Percentiles rank a stretch among this genome's conserved stretches.
These are phyloP conservation scores for Ustulina deusta DNA, from an alignment of 2,329 filamentous ascomycete genomes.

Conservation along the genomic window DNA sequence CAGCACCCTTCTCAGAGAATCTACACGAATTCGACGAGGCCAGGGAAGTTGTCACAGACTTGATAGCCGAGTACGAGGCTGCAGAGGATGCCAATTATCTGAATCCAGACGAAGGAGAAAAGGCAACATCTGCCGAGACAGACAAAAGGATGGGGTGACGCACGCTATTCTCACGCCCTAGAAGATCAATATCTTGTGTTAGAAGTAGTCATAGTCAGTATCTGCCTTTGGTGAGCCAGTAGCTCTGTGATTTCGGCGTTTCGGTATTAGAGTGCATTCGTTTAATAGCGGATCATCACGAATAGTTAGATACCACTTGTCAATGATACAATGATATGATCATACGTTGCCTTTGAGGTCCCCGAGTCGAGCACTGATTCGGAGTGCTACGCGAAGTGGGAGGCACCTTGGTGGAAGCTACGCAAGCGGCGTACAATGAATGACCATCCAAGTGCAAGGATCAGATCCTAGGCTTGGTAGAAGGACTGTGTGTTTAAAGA, in stretches of 20 bases:
- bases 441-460: neutral
- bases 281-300: conserved; percentile 25
- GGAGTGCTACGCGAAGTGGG: neutral
- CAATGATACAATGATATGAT: conserved; percentile 34
- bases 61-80: conserved; percentile 95
- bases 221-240: conserved; percentile 10
- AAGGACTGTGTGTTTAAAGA: too few relatives aligned
- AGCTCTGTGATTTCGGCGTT: conserved; percentile 47
- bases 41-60: conserved; percentile 87
- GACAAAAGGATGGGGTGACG: conserved; percentile 61
- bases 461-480: conserved; percentile 2
- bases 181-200: neutral
- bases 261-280: conserved; percentile 35
- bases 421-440: neutral
- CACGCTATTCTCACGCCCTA: neutral
- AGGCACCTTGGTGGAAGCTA: neutral
- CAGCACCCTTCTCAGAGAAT: conserved; percentile 91
- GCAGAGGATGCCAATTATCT: conserved; percentile 93
- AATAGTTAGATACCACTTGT: conserved; percentile 40
- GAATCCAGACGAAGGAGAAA: conserved; percentile 74
- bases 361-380: neutral
- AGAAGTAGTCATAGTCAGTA: neutral
- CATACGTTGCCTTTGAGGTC: conserved; percentile 13
- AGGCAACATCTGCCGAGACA: conserved; percentile 64
- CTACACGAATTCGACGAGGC: conserved; percentile 96